Evolutionary conservation across 1,139 yeast species (phyloP), one percentile per base, ranked within the genome.

Genomic region (Protomyces pachydermus): DNA sequence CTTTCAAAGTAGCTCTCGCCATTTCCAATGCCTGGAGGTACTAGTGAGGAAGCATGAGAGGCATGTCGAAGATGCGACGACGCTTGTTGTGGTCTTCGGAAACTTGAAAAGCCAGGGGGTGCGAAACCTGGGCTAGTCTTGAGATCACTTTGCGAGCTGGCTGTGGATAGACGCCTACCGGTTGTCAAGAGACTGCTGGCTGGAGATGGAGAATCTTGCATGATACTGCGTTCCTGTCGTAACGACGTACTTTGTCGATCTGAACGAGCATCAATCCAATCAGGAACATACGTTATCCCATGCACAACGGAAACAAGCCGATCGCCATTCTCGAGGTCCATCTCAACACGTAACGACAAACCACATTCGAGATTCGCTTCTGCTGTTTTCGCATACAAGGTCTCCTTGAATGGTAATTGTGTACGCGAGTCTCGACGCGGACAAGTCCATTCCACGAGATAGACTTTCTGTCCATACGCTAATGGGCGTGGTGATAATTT

Each of bases 391-490:
- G 52, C 53, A 32, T 58, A 58, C 20, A 58, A 42, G 3, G 62
- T 58, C 8, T 55, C 45, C 45, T 42, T 50, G 42, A 58, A 58
- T 8, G 62, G 62, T 18, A 58, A 25, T n/a, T 37, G 42, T 3
- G 45, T 8, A 14, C 62, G 56, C 4, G 62, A 37, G 12, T 39
- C 42, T 2, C 35, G 34, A 10, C 28, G 45, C 14, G 62, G 62
- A 23, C 62, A 58, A 12, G 20, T 32, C 62, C 62, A 58, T 34
- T 58, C 62, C 28, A 58, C 46, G 14, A 51, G 62, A 48, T 55
- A 58, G 14, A 55, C 42, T 18, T 50, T 10, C 12, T 52, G 38
- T 12, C 62, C 62, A 42, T 38, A 42, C 5, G 62, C 54, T 45
- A 51, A 18, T 2, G 55, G 62, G 28, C 62, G 56, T 9, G 62